Evolutionary conservation across 2,329 filamentous ascomycete genomes (phyloP), one percentile per base, ranked within the genome.

Genomic region (Lasiodiplodia theobromae): DNA sequence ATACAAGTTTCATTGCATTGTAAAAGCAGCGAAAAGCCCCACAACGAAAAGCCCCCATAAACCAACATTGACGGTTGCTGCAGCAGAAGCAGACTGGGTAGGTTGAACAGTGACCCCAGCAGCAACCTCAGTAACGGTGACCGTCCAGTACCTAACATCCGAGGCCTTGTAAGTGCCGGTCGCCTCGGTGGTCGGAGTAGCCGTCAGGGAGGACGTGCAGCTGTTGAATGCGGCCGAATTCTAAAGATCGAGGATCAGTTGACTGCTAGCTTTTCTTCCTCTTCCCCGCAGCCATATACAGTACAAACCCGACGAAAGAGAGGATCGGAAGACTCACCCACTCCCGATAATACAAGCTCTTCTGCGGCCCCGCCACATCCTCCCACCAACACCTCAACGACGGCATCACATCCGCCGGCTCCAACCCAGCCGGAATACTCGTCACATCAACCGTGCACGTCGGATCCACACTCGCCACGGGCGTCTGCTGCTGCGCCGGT

Each of bases 111-210:
- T 34, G 1, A 51, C 58, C 8, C 28, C 44, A 2, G 38, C 44
- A 51, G 40, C 40, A 47, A 49, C 25, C 16, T 28, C 40, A 4
- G 58, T 63, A 4, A 63, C 58, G 3, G 58, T 63, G 16, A 63
- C 58, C 11, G 58, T 63, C 58, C 58, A 63, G 21, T 63, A 63
- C 10, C 23, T n/a, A 4, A 63, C 23, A 16, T 47, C 23, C 5
- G 38, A 14, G 4, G 58, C 3, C 6, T 11, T 7, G 1, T 18
- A 25, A 5, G 58, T 28, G 7, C 31, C 40, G 2, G 25, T 21
- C 12, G 14, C 23, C 12, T 49, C n/a, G 3, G 58, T 63, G 1
- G 54, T 58, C 23, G 38, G 58, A 6, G 58, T 49, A 5, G 58
- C 58, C 11, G 58, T 49, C 25, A 63, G 49, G 2, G 40, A 34